A percentile compares a stretch with the other conserved stretches of the same genome.
Conservation (phyloP, 2,329 filamentous ascomycete genomes). For the Ceratocystis alfenasii region DNA sequence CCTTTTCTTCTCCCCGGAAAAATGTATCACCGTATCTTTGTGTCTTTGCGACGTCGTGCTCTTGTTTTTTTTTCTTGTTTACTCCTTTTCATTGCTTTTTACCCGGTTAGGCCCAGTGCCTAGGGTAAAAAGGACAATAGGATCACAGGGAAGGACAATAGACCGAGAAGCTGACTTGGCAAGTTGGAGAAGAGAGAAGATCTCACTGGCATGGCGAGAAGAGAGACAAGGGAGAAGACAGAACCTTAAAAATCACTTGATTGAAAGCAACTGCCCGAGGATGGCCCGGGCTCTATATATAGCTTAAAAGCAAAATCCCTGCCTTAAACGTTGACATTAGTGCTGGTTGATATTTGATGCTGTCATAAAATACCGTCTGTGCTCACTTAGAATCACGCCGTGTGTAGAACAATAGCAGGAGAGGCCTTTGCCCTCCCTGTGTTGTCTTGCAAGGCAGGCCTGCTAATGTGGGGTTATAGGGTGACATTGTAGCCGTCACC, state of each 20-base stretch:
- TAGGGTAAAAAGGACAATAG: neutral
- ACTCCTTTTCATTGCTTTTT: too few species aligned
- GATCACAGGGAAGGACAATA: neutral
- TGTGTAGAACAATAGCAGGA: neutral
- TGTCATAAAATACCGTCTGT: neutral
- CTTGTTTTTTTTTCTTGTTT: too few species aligned
- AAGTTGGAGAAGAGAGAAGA: neutral
- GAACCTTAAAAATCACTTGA: constrained; percentile 5
- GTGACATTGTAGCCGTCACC: neutral
- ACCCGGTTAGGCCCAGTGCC: neutral
- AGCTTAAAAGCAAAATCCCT: neutral
- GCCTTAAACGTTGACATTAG: neutral
- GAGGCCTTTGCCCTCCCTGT: neutral
- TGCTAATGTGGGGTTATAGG: neutral
- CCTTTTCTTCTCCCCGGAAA: too few species aligned
- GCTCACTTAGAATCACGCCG: neutral
- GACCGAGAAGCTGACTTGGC: neutral
- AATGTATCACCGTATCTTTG: too few species aligned
- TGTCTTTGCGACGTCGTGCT: too few species aligned
- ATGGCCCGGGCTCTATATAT: constrained; percentile 4
- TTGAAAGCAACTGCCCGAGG: neutral
- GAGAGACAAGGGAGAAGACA: neutral
- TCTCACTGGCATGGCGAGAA: neutral
- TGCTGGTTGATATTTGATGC: constrained; percentile 1
- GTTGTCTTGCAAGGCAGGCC: neutral